Base-by-base conservation (phyloP, 345 rosid genomes). In the Rubroshorea leprosula region DNA sequence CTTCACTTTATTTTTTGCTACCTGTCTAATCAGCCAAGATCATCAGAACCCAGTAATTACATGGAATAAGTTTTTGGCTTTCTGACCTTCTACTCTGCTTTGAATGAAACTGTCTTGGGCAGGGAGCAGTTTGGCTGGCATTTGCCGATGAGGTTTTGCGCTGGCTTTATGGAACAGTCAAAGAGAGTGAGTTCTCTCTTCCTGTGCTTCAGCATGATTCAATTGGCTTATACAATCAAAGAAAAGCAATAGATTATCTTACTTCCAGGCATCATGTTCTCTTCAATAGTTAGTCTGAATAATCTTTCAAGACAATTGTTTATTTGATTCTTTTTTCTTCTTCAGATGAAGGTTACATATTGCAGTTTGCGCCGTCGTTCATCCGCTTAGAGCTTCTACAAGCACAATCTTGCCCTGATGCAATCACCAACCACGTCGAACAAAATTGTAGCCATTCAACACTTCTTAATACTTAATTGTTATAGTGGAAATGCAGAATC, bases 121-220 rank as follows among this genome's bases (percentile, higher is more conserved):
- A 93, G 99, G 97, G 99, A 68, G 95, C 90, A 61, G 96, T 90
- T 43, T 87, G 99, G 70, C 80, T 90, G 56, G 97, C 99, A 62
- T 94, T 82, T 77, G 99, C 99, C 0, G 97, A 90, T 23, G 97
- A 94, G 75, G 99, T 94, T 46, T 66, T 94, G 29, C 87, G 99
- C 78, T 87, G 99, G 99, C 90, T 93, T 14, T 93, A 83, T 26
- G 96, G 97, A 65, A 93, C 99, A 59, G 95, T 90, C 46, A 93
- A 90, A 82, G 99, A 90, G 46, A 87, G 99, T 93, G 74, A 87
- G 97, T 68, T 23, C 58, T 47, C 39, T 31, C 18, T n/a, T n/a
- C n/a, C n/a, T n/a, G n/a, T n/a, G n/a, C n/a, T n/a, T n/a, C n/a
- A n/a, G n/a, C n/a, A n/a, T n/a, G n/a, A n/a, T n/a, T n/a, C n/a